These are phyloP conservation scores for Xerocomus nothofagi DNA, from an alignment of 1,284 basidiomycete species.

Conservation along the genomic window DNA sequence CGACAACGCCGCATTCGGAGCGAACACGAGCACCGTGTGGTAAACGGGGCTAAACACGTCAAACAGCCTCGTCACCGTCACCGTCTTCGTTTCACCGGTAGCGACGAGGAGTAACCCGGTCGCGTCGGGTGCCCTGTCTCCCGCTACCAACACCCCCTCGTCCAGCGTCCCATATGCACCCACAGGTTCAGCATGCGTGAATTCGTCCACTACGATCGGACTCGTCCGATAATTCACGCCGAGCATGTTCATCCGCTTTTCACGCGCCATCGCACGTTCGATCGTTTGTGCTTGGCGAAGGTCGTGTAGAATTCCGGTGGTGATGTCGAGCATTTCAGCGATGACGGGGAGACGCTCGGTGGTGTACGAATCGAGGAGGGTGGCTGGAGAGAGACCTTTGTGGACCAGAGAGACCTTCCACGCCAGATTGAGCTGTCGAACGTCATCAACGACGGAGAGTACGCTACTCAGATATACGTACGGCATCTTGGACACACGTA, in stretches of 20 bases:
- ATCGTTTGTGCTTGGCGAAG: background rate
- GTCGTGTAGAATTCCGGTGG: constrained; percentile 12
- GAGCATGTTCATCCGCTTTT: constrained; percentile 29
- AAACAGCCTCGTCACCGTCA: constrained; percentile 22
- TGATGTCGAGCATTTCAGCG: constrained; percentile 37
- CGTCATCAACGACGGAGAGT: background rate
- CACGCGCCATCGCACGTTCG: constrained; percentile 9
- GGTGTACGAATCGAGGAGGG: constrained; percentile 38
- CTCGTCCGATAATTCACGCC: constrained; percentile 38
- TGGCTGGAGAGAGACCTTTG: constrained; percentile 32
- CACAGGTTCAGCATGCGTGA: constrained; percentile 1
- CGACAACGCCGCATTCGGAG: constrained; percentile 1
- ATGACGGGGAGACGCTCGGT: constrained; percentile 41
- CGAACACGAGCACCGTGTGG: constrained; percentile 31
- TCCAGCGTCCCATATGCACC: constrained; percentile 17
- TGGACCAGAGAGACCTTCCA: constrained; percentile 45
- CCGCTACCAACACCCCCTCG: constrained; percentile 15
- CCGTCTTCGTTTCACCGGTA: background rate
- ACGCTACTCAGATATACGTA: constrained; percentile 15
- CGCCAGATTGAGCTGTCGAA: constrained; percentile 38
- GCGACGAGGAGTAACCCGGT: constrained; percentile 4
- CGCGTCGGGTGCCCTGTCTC: constrained; percentile 26
- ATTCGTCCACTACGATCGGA: constrained; percentile 33
- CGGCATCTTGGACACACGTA: constrained; percentile 41
- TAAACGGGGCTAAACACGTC: constrained; percentile 21